A percentile compares a stretch with the other conserved stretches of the same genome.
Evolutionary conservation across 441 rosid species (phyloP).

Genomic region (Breynia disticha): DNA sequence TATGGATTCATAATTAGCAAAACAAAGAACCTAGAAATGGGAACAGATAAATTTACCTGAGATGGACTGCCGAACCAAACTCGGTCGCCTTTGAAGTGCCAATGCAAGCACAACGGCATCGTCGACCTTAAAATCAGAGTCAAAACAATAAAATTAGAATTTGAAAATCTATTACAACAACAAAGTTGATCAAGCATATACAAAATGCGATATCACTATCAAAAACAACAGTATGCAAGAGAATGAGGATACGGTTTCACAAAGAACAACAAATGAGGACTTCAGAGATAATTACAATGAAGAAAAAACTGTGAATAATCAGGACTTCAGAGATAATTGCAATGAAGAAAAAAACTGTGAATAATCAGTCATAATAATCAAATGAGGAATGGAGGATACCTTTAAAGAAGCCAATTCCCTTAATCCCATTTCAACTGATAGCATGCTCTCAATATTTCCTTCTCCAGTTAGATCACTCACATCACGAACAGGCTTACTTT

Average conservation of each 20-base stretch:
- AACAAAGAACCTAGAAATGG: not conserved
- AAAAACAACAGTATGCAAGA: not conserved
- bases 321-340: not conserved
- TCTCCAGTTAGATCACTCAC: slow-evolving; percentile 75
- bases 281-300: not conserved
- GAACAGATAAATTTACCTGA: slow-evolving; percentile 23
- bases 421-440: slow-evolving; percentile 91
- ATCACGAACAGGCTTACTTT: slow-evolving; percentile 45
- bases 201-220: not conserved
- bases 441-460: slow-evolving; percentile 96
- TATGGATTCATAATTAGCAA: slow-evolving; percentile 5
- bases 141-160: slow-evolving; percentile 3
- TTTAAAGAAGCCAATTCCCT: slow-evolving; percentile 81
- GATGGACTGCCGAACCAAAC: slow-evolving; percentile 38
- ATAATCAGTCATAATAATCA: no score
- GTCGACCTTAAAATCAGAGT: slow-evolving; percentile 52
- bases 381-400: no score
- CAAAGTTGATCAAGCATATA: not conserved
- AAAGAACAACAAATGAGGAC: not conserved
- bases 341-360: not conserved
- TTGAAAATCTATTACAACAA: not conserved
- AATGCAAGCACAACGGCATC: slow-evolving; percentile 75
- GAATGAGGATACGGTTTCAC: not conserved
- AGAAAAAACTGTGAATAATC: not conserved
- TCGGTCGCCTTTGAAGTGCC: slow-evolving; percentile 52